Base-by-base conservation (phyloP, 1,139 yeast species). In the Suhomyces chickasaworum region DNA sequence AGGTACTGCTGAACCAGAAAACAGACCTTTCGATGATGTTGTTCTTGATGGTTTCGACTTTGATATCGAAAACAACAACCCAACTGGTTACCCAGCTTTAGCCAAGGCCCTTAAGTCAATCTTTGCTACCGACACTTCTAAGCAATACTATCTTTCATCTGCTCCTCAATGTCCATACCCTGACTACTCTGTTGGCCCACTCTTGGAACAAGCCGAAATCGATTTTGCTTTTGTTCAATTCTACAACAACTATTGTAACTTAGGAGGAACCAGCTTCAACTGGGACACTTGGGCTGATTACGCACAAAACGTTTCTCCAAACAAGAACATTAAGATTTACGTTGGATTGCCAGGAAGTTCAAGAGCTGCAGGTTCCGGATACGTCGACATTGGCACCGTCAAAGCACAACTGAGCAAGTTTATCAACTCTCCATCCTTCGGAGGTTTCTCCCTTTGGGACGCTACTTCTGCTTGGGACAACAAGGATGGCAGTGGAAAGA, bases 121-220 rank as follows among this genome's bases (percentile, higher is more conserved):
- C 50, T 89, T 79, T 57, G 69, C 70, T 16, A 63, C 69, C 17
- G 84, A 83, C 58, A 35, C 73, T 20, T 73, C 86, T 17, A 84
- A 81, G 64, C 59, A 66, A 13, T 91, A 87, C 69, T 90, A 87
- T 65, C 72, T 91, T 42, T 81, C 96, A 44, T 96, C 97, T 52
- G 96, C 98, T 53, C 98, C 98, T 22, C 98, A 91, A 72, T 91
- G 98, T 72, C 87, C 85, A 16, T 88, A 84, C 63, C 98, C 97
- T 17, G 98, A 91, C 70, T 89, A 85, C 7, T 81, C 87, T 37
- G 83, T 86, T 37, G 95, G 96, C 51, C 80, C 82, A 45, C 69
- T 87, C 33, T 67, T 91, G 56, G 71, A 72, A 20, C 68, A 77
- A 32, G 81, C 87, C 16, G 74, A 80, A 37, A 71, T 91, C 53